These are phyloP conservation scores for Lippia alba DNA, from an alignment of 305 asterid species.

Conservation along the genomic window DNA sequence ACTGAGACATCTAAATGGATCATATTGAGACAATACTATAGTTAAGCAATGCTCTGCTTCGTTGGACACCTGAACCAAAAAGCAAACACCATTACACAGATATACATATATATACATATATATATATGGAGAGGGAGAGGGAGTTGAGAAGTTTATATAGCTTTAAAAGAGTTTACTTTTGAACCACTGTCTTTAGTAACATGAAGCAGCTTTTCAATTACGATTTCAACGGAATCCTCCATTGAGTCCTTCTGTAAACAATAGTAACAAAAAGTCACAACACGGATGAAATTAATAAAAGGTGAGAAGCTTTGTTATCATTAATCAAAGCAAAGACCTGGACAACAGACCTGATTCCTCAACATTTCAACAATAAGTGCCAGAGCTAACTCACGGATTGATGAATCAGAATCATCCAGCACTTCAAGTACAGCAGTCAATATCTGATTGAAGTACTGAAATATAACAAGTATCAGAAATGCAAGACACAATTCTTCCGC, in stretches of 20 bases:
- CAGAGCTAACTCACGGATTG: conserved; percentile 78
- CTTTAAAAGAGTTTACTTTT: conserved; percentile 59
- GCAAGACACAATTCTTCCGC: conserved; percentile 18
- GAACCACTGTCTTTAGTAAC: conserved; percentile 73
- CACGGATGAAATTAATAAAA: conserved; percentile 26
- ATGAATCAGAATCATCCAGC: conserved; percentile 87
- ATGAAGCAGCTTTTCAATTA: conserved; percentile 88
- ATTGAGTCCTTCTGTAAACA: conserved; percentile 73
- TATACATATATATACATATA: neutral
- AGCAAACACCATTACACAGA: conserved; percentile 34
- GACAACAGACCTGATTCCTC: conserved; percentile 84
- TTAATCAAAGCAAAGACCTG: conserved; percentile 14
- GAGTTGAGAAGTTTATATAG: conserved; percentile 20
- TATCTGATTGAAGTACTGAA: conserved; percentile 98
- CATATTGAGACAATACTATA: conserved; percentile 73
- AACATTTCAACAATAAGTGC: conserved; percentile 85
- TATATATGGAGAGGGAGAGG: too few species aligned
- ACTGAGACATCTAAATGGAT: conserved; percentile 90
- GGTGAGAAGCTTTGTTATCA: conserved; percentile 16
- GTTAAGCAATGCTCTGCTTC: conserved; percentile 92
- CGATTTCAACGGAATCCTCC: conserved; percentile 96
- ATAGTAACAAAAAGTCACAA: conserved; percentile 11
- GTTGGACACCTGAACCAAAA: conserved; percentile 69
- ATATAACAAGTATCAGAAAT: conserved; percentile 37
- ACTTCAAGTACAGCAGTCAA: conserved; percentile 88